These are phyloP conservation scores for Acacia pycnantha DNA, from an alignment of 331 rosid genomes.

Conservation along the genomic window DNA sequence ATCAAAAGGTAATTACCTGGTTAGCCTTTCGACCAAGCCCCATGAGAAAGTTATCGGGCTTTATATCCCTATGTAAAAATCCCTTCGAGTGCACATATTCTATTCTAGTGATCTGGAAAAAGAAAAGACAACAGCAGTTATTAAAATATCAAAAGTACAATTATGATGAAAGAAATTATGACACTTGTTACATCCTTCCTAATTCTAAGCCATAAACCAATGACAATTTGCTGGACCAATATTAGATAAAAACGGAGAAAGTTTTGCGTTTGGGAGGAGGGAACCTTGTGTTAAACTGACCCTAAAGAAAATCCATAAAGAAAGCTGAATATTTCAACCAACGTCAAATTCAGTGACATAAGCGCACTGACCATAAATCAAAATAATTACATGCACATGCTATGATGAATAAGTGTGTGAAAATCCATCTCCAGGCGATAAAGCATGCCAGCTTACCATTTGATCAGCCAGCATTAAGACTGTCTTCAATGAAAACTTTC, in stretches of 20 bases:
- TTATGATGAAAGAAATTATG: not conserved
- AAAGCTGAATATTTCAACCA: not conserved
- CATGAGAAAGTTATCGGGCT: constrained; percentile 98
- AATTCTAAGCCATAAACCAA: not conserved
- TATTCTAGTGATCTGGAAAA: constrained; percentile 70
- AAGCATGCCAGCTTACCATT: constrained; percentile 57
- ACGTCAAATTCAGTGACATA: not conserved
- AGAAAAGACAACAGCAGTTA: not conserved
- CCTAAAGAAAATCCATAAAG: not conserved
- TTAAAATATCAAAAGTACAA: not conserved
- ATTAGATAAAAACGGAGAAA: not conserved
- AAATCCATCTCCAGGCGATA: not conserved
- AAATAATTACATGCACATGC: not conserved
- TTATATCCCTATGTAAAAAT: constrained; percentile 86
- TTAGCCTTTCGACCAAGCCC: constrained; percentile 99
- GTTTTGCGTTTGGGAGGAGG: not conserved
- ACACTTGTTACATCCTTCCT: not conserved
- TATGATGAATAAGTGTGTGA: not conserved
- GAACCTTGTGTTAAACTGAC: not conserved
- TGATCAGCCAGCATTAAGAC: constrained; percentile 94
- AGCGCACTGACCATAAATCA: not conserved
- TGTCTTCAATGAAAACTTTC: constrained; percentile 86
- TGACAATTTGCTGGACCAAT: not conserved
- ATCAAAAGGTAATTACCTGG: constrained; percentile 54
- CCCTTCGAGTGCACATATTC: constrained; percentile 95